Percentiles rank a stretch among this genome's conserved stretches.
These are phyloP conservation scores for Corymbia calophylla DNA, from an alignment of 441 rosid genomes.

Conservation along the genomic window DNA sequence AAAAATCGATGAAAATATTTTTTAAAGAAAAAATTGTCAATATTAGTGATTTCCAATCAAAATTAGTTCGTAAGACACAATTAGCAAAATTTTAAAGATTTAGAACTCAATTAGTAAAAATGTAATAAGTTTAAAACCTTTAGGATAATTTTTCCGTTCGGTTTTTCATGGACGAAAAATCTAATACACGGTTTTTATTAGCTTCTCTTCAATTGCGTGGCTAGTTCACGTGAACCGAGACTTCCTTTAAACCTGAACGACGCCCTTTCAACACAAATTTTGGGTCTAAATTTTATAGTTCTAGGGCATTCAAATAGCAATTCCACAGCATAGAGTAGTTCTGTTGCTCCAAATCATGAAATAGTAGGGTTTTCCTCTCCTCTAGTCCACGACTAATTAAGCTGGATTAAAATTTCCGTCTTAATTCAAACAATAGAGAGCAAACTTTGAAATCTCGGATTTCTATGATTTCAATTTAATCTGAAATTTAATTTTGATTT, in stretches of 20 bases:
- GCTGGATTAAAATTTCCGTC: background rate
- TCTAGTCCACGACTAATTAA: background rate
- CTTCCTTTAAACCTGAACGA: background rate
- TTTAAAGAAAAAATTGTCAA: too few species aligned
- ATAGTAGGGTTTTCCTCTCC: background rate
- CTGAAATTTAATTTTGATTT: background rate
- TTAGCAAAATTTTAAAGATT: too few species aligned
- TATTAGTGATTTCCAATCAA: accelerated
- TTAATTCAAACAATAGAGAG: background rate
- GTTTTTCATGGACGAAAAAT: background rate
- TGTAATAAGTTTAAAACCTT: too few species aligned
- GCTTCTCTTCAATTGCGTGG: background rate
- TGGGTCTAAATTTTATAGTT: background rate
- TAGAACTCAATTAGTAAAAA: too few species aligned
- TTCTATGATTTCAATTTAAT: background rate
- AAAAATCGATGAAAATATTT: too few species aligned
- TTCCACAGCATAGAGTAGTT: background rate
- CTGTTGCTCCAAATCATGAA: background rate
- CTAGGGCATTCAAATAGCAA: background rate
- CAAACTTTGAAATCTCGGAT: background rate
- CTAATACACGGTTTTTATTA: background rate
- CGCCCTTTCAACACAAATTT: background rate
- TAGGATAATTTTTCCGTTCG: background rate
- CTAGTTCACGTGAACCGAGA: background rate
- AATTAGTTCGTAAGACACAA: accelerated